Evolutionary conservation across 495 filamentous ascomycete species (phyloP).

Genomic region (Podospora pseudopauciseta): DNA sequence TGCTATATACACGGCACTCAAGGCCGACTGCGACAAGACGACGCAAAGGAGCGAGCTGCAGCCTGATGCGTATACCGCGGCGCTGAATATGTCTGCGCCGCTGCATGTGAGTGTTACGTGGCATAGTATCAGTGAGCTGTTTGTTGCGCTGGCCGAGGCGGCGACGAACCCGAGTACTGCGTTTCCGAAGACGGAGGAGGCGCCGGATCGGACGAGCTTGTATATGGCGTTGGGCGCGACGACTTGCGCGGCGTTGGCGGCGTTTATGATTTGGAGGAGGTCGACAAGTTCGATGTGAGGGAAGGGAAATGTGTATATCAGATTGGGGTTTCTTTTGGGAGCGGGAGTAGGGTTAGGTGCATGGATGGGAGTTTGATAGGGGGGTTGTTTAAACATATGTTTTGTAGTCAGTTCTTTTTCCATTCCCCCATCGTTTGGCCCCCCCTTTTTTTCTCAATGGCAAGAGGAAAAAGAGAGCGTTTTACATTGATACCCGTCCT

Average conservation of each 20-base stretch:
- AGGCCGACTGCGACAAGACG: constrained; percentile 91
- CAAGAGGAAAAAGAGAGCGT: constrained; percentile 3
- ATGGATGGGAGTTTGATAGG: not conserved
- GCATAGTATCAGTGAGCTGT: constrained; percentile 85
- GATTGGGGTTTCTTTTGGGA: not conserved
- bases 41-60: constrained; percentile 87
- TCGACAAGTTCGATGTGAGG: constrained; percentile 35
- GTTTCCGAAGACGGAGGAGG: constrained; percentile 82
- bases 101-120: constrained; percentile 92
- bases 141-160: constrained; percentile 81
- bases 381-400: no score
- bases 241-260: constrained; percentile 74
- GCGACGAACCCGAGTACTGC: constrained; percentile 83
- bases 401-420: no score
- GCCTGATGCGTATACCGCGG: constrained; percentile 84
- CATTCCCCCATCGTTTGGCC: not conserved
- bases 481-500: constrained; percentile 22
- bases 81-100: constrained; percentile 76
- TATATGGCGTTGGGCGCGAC: constrained; percentile 83
- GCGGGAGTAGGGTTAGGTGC: not conserved
- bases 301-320: not conserved
- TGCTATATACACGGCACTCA: constrained; percentile 84
- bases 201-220: constrained; percentile 74
- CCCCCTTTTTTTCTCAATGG: not conserved
- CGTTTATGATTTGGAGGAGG: constrained; percentile 64